Conservation (phyloP, 371 early-diverging fungal genomes). For the Mortierella sp. region DNA sequence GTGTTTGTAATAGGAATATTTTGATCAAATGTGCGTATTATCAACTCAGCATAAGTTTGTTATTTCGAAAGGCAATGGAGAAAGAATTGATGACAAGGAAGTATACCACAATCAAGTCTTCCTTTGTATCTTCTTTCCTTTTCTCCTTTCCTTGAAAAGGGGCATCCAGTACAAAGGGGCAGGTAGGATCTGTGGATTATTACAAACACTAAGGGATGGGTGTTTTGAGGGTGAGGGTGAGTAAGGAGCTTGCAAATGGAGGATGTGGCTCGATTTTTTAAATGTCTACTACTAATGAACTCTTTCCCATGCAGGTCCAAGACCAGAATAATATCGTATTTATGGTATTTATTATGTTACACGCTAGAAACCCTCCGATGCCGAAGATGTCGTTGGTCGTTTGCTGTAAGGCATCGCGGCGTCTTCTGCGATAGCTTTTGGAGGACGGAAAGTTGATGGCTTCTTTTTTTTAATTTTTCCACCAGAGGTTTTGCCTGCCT, state of each 20-base stretch:
- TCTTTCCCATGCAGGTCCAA: not conserved
- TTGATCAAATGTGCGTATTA: not conserved
- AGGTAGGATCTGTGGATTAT: not conserved
- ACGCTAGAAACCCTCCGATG: constrained; percentile 43
- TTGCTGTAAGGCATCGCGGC: constrained; percentile 47
- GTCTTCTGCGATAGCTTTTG: constrained; percentile 53
- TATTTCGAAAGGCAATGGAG: not conserved
- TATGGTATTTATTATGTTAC: constrained; percentile 1
- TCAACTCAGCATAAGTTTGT: not conserved
- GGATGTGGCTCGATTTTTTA: too few relatives aligned
- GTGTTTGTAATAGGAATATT: too few relatives aligned
- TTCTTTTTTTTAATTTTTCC: constrained; percentile 77
- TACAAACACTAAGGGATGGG: too few relatives aligned
- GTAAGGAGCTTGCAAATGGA: too few relatives aligned
- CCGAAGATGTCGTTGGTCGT: constrained; percentile 48
- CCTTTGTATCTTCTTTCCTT: not conserved
- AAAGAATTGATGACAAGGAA: not conserved
- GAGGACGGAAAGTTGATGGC: constrained; percentile 58
- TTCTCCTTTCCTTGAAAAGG: constrained; percentile 1
- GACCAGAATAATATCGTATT: not conserved
- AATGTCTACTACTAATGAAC: too few relatives aligned
- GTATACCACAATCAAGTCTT: too few relatives aligned
- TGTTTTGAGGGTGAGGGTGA: too few relatives aligned
- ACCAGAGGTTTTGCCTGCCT: constrained; percentile 62
- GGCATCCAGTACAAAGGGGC: constrained; percentile 1